phyloP scores from a whole-genome alignment of 2,329 filamentous ascomycete genomes.

The Paraconiothyrium brasiliense region DNA sequence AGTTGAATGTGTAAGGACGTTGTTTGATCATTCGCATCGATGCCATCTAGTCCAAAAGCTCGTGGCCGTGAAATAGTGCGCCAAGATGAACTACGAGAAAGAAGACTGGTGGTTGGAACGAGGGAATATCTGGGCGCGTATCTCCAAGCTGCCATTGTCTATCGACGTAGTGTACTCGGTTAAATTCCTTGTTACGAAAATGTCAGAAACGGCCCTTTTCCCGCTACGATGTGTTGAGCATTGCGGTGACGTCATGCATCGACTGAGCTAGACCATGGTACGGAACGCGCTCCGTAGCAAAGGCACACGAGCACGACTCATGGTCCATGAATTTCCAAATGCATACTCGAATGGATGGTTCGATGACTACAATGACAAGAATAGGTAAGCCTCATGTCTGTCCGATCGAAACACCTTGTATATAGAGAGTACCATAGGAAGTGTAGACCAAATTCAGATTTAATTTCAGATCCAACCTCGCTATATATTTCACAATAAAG shows the following conservation, averaged over 20 bases:
- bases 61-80: too few relatives aligned
- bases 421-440: too few relatives aligned
- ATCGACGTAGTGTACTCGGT: not conserved
- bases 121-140: too few relatives aligned
- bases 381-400: not conserved
- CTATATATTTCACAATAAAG: not conserved
- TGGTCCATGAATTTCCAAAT: not conserved
- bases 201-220: not conserved
- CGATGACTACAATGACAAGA: not conserved
- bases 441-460: too few relatives aligned
- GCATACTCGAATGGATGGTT: not conserved
- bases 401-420: too few relatives aligned
- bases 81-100: too few relatives aligned
- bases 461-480: not conserved
- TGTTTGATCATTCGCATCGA: too few relatives aligned
- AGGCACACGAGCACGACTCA: not conserved
- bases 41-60: too few relatives aligned
- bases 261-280: not conserved
- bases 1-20: too few relatives aligned
- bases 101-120: too few relatives aligned
- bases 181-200: not conserved
- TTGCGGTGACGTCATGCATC: not conserved
- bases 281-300: not conserved
- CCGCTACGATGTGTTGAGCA: not conserved
- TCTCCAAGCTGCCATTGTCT: not conserved